Evolutionary conservation across 1,139 yeast genomes (phyloP).

Genomic region (Hanseniaspora gamundiae): DNA sequence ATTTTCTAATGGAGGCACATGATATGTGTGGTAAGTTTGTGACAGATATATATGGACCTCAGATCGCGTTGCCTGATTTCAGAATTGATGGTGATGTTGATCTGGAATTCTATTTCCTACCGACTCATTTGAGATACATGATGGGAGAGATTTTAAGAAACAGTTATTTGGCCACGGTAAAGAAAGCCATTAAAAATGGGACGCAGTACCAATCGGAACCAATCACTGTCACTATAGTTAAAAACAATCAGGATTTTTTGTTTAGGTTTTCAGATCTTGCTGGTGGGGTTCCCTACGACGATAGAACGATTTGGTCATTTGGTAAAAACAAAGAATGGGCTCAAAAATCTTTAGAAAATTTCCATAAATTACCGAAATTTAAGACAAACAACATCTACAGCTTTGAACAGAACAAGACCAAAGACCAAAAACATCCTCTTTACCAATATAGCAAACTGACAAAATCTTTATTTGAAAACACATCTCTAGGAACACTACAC

Average conservation of each 20-base stretch:
- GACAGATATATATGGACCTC: constrained; percentile 37
- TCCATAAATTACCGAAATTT: constrained; percentile 56
- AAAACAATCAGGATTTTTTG: constrained; percentile 52
- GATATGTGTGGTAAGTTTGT: constrained; percentile 41
- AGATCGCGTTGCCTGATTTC: constrained; percentile 58
- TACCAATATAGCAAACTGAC: constrained; percentile 9
- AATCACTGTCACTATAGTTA: constrained; percentile 55
- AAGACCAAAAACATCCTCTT: neutral
- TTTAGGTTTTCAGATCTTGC: constrained; percentile 83
- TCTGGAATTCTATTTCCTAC: constrained; percentile 67
- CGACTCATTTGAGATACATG: constrained; percentile 74
- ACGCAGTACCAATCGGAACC: constrained; percentile 32
- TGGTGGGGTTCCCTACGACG: constrained; percentile 45
- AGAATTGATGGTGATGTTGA: constrained; percentile 52
- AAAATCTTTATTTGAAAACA: constrained; percentile 16
- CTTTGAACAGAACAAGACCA: constrained; percentile 4
- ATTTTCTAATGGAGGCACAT: constrained; percentile 35
- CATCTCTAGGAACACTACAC: constrained; percentile 19
- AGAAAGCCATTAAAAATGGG: constrained; percentile 28
- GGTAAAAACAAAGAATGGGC: constrained; percentile 55
- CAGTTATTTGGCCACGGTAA: constrained; percentile 68
- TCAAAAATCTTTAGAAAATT: constrained; percentile 42
- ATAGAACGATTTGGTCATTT: constrained; percentile 64
- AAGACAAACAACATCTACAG: constrained; percentile 19
- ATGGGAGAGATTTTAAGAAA: constrained; percentile 81